phyloP scores from a whole-genome alignment of 2,329 filamentous ascomycete species.

The Cercospora zeina region DNA sequence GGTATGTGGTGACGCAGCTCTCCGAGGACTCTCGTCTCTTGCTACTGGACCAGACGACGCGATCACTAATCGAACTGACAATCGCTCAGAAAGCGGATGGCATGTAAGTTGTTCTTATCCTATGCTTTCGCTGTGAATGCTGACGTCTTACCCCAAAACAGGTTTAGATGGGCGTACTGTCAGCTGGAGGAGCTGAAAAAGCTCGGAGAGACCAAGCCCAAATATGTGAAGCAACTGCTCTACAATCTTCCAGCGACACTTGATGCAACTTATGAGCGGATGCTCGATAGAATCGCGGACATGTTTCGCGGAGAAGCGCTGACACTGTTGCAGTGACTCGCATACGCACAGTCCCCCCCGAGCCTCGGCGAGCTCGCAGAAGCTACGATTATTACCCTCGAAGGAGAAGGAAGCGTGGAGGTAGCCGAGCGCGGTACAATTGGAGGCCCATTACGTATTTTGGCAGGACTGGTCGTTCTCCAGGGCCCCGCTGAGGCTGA shows the following conservation, averaged over 20 bases:
- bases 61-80: slow-evolving; percentile 22
- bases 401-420: slow-evolving; percentile 16
- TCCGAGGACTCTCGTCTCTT: slow-evolving; percentile 16
- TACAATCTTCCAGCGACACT: slow-evolving; percentile 29
- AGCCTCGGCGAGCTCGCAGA: slow-evolving; percentile 27
- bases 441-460: slow-evolving; percentile 23
- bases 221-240: slow-evolving; percentile 22
- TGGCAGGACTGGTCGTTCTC: background rate
- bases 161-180: slow-evolving; percentile 27
- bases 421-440: slow-evolving; percentile 18
- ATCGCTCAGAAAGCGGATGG: slow-evolving; percentile 26
- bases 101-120: slow-evolving; percentile 25
- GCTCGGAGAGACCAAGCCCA: slow-evolving; percentile 25
- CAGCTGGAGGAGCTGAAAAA: slow-evolving; percentile 26
- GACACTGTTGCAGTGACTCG: slow-evolving; percentile 26
- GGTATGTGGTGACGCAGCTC: slow-evolving; percentile 22
- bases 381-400: slow-evolving; percentile 22
- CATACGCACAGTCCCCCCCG: slow-evolving; percentile 24
- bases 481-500: no score
- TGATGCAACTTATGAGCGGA: slow-evolving; percentile 35
- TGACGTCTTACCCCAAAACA: background rate
- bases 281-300: slow-evolving; percentile 27
- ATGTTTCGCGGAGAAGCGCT: slow-evolving; percentile 18
- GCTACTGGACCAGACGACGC: slow-evolving; percentile 11
- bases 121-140: background rate